A percentile compares a stretch with the other conserved stretches of the same genome.
Evolutionary conservation across 768 basidiomycete genomes (phyloP).

Genomic region (Boletus reticuloceps): DNA sequence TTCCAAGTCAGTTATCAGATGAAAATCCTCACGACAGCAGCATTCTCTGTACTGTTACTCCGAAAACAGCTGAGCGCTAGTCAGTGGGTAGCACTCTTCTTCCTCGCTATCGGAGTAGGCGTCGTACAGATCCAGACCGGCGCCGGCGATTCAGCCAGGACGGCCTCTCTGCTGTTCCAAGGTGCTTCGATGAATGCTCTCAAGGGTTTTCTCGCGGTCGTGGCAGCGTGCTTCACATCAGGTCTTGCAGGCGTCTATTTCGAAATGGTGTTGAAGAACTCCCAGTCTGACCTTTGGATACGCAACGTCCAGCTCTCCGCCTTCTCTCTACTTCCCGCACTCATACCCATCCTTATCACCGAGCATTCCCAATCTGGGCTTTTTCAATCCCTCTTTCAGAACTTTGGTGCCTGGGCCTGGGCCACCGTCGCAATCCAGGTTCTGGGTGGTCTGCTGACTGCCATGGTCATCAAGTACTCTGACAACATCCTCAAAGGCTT

Average conservation of each 20-base stretch:
- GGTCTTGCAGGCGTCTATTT: constrained; percentile 98
- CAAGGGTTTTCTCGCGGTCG: constrained; percentile 88
- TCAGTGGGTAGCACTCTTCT: constrained; percentile 84
- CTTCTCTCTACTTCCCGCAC: constrained; percentile 88
- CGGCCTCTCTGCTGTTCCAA: constrained; percentile 32
- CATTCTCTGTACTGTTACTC: constrained; percentile 80
- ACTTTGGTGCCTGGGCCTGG: constrained; percentile 93
- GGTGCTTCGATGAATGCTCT: constrained; percentile 70
- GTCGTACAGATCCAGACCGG: constrained; percentile 81
- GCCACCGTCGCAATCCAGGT: constrained; percentile 87
- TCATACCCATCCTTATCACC: constrained; percentile 70
- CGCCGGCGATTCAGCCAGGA: constrained; percentile 19
- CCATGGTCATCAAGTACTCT: constrained; percentile 91
- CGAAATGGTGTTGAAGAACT: constrained; percentile 94
- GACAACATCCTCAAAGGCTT: constrained; percentile 94
- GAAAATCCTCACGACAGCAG: constrained; percentile 95
- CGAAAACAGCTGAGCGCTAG: constrained; percentile 66
- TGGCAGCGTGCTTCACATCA: constrained; percentile 90
- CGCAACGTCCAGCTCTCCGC: constrained; percentile 95
- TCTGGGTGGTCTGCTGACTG: constrained; percentile 88
- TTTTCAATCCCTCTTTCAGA: constrained; percentile 61
- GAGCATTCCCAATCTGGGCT: constrained; percentile 39
- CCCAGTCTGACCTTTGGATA: constrained; percentile 89
- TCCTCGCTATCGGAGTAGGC: constrained; percentile 86
- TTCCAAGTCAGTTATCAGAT: constrained; percentile 98